Evolutionary conservation across 2,329 filamentous ascomycete genomes (phyloP).

Genomic region (Stenocarpella maydis): DNA sequence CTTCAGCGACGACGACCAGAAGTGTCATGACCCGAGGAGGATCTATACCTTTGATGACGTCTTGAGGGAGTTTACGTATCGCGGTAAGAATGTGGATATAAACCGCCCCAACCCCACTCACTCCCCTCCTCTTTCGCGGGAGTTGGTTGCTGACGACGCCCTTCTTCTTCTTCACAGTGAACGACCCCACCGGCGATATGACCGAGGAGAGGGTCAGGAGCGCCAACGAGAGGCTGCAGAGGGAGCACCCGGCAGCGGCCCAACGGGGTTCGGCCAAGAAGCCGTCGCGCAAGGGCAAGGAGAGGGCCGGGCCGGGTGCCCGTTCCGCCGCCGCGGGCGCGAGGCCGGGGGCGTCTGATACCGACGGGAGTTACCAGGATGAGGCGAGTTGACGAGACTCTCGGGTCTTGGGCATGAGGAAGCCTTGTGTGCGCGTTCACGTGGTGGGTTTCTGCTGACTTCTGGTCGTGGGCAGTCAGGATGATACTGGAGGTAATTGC

Average conservation of each 20-base stretch:
- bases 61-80: background rate
- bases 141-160: no score
- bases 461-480: background rate
- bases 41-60: background rate
- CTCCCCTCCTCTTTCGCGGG: no score
- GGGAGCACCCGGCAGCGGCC: background rate
- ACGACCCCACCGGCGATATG: background rate
- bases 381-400: background rate
- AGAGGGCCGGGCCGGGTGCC: background rate
- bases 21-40: background rate
- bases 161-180: background rate
- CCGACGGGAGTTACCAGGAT: background rate
- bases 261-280: background rate
- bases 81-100: background rate
- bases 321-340: background rate
- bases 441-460: background rate
- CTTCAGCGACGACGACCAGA: background rate
- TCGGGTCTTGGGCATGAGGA: background rate
- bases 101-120: no score
- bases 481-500: background rate
- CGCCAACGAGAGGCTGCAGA: background rate
- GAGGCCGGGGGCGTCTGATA: background rate
- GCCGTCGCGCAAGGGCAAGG: conserved; percentile 6
- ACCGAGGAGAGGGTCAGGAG: background rate
- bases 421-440: background rate